Conservation (phyloP, 768 basidiomycete species). For the Panaeolus papilionaceus region DNA sequence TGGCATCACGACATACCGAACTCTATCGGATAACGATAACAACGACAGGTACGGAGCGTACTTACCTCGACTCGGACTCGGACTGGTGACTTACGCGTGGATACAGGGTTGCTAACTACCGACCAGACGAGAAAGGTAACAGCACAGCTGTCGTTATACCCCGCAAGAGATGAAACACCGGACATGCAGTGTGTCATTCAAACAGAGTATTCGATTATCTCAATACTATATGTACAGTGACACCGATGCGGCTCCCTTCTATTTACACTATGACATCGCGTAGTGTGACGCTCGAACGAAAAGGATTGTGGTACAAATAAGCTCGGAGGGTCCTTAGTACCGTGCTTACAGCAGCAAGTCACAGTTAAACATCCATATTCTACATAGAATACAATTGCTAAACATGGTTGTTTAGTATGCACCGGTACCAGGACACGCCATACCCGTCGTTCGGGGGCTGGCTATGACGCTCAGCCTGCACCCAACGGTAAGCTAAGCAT, state of each 20-base stretch:
- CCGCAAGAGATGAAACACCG: conserved; percentile 12
- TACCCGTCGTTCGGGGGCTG: conserved; percentile 4
- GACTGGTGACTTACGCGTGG: neutral
- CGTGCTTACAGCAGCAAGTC: neutral
- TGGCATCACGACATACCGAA: conserved; percentile 2
- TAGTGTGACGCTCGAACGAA: neutral
- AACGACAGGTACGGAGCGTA: conserved; percentile 8
- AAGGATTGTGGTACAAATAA: neutral
- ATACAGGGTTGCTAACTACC: neutral
- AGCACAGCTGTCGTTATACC: neutral
- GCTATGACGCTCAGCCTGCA: neutral
- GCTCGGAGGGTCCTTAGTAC: neutral
- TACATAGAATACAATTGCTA: too few relatives aligned
- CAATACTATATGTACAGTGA: neutral
- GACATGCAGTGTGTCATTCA: neutral
- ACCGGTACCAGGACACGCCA: neutral
- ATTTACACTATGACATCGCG: neutral
- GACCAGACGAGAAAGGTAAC: neutral
- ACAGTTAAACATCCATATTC: neutral
- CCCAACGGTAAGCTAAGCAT: neutral
- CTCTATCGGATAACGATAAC: neutral
- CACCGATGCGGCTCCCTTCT: too few relatives aligned
- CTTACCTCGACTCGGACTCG: conserved; percentile 8
- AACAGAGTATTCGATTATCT: neutral
- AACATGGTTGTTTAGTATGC: too few relatives aligned